Percentiles rank a stretch among this genome's conserved stretches.
phyloP scores from a whole-genome alignment of 257 asterid genomes.

The Solanum tarapatanum region DNA sequence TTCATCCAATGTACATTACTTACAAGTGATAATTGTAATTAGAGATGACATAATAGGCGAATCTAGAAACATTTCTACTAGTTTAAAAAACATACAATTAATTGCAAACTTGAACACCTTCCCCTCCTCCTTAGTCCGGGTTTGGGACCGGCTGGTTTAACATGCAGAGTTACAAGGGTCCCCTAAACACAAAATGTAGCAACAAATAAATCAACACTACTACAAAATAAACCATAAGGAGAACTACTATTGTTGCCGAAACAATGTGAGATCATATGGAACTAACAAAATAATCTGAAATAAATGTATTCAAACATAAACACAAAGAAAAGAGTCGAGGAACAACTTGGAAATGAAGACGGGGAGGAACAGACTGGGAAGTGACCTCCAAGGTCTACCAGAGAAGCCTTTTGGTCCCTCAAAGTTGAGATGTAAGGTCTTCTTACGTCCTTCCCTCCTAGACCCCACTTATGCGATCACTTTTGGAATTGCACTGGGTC shows the following conservation, averaged over 20 bases:
- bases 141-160: not conserved
- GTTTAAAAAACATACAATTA: not conserved
- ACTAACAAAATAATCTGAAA: not conserved
- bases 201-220: not conserved
- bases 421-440: not conserved
- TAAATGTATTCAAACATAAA: not conserved
- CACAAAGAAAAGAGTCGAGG: not conserved
- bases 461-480: too few species aligned
- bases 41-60: not conserved
- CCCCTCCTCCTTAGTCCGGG: not conserved
- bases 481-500: too few species aligned
- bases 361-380: not conserved
- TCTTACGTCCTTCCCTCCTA: too few species aligned
- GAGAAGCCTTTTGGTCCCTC: not conserved
- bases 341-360: not conserved
- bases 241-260: not conserved
- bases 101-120: not conserved
- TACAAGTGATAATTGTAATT: not conserved
- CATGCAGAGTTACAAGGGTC: not conserved
- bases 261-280: not conserved
- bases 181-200: not conserved
- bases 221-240: not conserved
- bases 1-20: not conserved
- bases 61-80: not conserved
- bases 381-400: not conserved